Evolutionary conservation across 768 basidiomycete genomes (phyloP).

Genomic region (Termitomyces sp.): DNA sequence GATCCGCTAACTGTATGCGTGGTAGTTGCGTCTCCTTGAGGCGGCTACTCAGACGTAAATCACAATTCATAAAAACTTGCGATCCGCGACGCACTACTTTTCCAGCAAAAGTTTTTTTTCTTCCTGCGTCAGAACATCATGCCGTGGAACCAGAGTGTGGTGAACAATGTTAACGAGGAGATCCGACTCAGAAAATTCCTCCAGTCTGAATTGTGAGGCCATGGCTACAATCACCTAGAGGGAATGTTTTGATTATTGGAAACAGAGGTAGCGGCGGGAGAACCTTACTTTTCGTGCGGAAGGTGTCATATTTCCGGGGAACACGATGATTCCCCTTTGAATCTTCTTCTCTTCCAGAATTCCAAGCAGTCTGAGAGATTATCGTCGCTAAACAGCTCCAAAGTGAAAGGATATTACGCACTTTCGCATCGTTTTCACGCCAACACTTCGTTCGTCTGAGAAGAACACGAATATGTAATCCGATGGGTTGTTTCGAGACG

Average conservation of each 20-base stretch:
- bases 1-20: constrained; percentile 93
- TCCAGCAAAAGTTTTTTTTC: constrained; percentile 84
- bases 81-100: constrained; percentile 73
- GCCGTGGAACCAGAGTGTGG: constrained; percentile 90
- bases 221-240: constrained; percentile 87
- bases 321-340: constrained; percentile 89
- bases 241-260: constrained; percentile 9
- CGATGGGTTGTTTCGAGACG: constrained; percentile 53
- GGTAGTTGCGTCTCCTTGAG: constrained; percentile 97
- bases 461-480: constrained; percentile 94
- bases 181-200: constrained; percentile 96
- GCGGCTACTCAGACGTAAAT: constrained; percentile 52
- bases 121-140: constrained; percentile 80
- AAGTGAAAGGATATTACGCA: constrained; percentile 32
- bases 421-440: constrained; percentile 98
- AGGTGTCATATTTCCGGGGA: constrained; percentile 94
- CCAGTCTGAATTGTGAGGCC: constrained; percentile 79
- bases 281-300: constrained; percentile 83
- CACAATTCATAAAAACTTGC: constrained; percentile 6
- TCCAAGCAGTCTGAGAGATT: constrained; percentile 60
- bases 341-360: constrained; percentile 93
- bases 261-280: constrained; percentile 4
- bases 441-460: constrained; percentile 92
- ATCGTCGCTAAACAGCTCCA: constrained; percentile 5
- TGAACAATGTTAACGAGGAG: constrained; percentile 96